Evolutionary conservation across 2,329 filamentous ascomycete genomes (phyloP).

Genomic region (Helminthosporium solani): DNA sequence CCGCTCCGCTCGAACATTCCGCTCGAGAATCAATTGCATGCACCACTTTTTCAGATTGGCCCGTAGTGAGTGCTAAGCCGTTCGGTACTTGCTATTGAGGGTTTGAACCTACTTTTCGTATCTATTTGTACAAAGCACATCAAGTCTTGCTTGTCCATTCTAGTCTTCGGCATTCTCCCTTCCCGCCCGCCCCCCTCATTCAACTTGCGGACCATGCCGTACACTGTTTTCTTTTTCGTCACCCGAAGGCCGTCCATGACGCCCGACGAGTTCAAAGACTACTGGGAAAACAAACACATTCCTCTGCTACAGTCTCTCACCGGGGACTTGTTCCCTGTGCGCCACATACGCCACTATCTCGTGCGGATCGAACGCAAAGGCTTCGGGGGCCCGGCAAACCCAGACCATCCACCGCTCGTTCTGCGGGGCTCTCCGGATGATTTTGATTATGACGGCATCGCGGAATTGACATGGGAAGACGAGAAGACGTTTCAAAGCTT

Average conservation of each 20-base stretch:
- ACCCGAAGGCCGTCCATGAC: slow-evolving; percentile 24
- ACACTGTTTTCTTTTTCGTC: slow-evolving; percentile 27
- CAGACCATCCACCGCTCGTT: slow-evolving; percentile 21
- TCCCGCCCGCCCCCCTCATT: background rate
- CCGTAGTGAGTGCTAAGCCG: no score
- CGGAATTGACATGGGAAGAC: slow-evolving; percentile 25
- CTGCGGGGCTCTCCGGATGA: slow-evolving; percentile 24
- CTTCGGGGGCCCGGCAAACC: slow-evolving; percentile 27
- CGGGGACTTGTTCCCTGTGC: slow-evolving; percentile 18
- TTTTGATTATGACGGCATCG: slow-evolving; percentile 30
- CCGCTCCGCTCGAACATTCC: no score
- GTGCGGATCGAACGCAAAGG: slow-evolving; percentile 27
- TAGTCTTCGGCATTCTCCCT: background rate
- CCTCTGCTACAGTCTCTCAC: slow-evolving; percentile 24
- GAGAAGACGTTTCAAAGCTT: slow-evolving; percentile 28
- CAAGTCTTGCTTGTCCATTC: background rate
- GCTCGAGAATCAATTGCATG: no score
- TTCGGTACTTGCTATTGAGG: no score
- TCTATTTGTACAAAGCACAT: no score
- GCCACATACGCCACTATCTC: slow-evolving; percentile 28
- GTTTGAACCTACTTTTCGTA: no score
- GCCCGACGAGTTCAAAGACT: slow-evolving; percentile 26
- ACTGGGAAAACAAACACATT: slow-evolving; percentile 31
- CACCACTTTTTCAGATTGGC: no score
- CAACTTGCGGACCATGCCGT: slow-evolving; percentile 21